Percentiles rank a stretch among this genome's conserved stretches.
These are phyloP conservation scores for Solanum chiquidenum DNA, from an alignment of 257 asterid genomes.

Conservation along the genomic window DNA sequence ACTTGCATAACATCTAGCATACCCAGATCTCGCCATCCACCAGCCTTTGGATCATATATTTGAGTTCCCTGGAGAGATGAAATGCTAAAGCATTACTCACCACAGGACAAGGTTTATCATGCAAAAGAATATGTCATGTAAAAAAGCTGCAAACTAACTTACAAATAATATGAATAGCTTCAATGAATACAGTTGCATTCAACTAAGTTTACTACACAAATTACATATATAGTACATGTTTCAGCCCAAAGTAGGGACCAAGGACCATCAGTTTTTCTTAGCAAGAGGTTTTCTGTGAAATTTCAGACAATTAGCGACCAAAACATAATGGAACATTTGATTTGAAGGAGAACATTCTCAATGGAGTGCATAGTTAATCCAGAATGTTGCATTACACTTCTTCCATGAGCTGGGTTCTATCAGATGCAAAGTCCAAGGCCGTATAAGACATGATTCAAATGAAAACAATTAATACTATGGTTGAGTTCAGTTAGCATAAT, in stretches of 20 bases:
- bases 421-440: not conserved
- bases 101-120: not conserved
- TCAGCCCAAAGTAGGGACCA: not conserved
- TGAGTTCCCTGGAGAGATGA: conserved; percentile 74
- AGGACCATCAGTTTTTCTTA: not conserved
- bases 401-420: not conserved
- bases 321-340: not conserved
- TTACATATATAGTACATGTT: not conserved
- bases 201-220: not conserved
- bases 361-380: not conserved
- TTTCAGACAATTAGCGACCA: not conserved
- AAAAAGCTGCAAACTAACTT: not conserved
- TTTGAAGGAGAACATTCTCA: not conserved
- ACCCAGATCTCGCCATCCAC: conserved; percentile 98
- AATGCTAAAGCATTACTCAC: conserved; percentile 17
- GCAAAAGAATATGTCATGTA: not conserved
- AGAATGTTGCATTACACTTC: not conserved
- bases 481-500: not conserved
- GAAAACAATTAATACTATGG: not conserved
- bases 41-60: conserved; percentile 96
- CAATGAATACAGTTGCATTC: not conserved
- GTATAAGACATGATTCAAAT: not conserved
- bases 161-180: not conserved
- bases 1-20: conserved; percentile 99
- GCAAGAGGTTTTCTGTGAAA: not conserved